Percentiles rank a stretch among this genome's conserved stretches.
These are phyloP conservation scores for Lichtheimia hyalospora DNA, from an alignment of 371 early-diverging fungal species.

Conservation along the genomic window DNA sequence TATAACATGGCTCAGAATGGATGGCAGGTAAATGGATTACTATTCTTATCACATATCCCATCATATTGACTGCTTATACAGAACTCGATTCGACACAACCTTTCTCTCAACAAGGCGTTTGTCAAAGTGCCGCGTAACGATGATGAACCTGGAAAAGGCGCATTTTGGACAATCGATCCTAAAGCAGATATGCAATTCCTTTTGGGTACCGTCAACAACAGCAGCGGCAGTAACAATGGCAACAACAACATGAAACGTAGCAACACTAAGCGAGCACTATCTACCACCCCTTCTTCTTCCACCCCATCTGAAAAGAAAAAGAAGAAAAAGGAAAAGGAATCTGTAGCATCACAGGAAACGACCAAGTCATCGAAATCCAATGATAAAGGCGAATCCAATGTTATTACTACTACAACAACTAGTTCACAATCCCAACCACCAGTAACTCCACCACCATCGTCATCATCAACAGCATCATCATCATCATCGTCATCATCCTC, in stretches of 20 bases:
- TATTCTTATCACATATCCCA: conserved; percentile 3
- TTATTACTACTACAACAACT: background rate
- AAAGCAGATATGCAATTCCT: conserved; percentile 30
- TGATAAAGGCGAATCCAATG: background rate
- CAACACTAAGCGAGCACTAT: conserved; percentile 3
- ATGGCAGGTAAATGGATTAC: conserved; percentile 72
- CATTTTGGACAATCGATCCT: conserved; percentile 75
- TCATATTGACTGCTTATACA: conserved; percentile 20
- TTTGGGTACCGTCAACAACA: conserved; percentile 21
- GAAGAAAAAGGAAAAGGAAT: background rate
- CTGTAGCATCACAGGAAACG: background rate
- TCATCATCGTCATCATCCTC: conserved; percentile 2
- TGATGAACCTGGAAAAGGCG: conserved; percentile 92
- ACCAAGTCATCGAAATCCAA: background rate
- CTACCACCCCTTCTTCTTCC: background rate
- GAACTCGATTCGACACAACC: conserved; percentile 96
- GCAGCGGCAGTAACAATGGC: conserved; percentile 13
- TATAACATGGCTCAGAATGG: conserved; percentile 79
- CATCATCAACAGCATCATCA: conserved; percentile 7
- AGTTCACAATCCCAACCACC: background rate
- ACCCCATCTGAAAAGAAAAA: background rate
- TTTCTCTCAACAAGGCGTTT: conserved; percentile 93
- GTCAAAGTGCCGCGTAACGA: conserved; percentile 82
- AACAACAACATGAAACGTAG: background rate
- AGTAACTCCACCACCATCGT: background rate